Evolutionary conservation across 805 yeast genomes (phyloP), one percentile per base, ranked within the genome.

Genomic region (Candida saitoana): DNA sequence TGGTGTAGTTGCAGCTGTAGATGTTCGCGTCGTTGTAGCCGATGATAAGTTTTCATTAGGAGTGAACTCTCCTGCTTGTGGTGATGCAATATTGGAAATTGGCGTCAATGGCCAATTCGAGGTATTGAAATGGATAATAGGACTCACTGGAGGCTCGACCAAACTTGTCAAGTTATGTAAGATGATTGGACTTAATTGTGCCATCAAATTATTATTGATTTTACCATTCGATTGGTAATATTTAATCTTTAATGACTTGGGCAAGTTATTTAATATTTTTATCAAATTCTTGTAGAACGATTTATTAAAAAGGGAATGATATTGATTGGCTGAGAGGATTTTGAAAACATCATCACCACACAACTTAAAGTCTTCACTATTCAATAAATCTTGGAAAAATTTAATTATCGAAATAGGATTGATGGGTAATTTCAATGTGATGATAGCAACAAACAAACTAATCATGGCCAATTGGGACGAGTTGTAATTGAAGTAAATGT

Each of bases 401-500:
- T 42, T 49, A 36, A 57, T 45, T 41, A 53, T 49, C 32, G 48
- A 44, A 15, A 49, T 41, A 34, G 57, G 46, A 39, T 54, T 51
- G 36, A 63, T 47, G 39, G 68, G 63, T 47, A 62, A 60, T 49
- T 55, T 64, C 53, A 60, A 60, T 22, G 66, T 63, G 48, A 66
- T 54, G 9, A 42, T 45, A 5, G 52, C 32, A 7, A 47, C 41
- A 39, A 71, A 57, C 38, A 68, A 63, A 25, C 69, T 61, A 38
- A 75, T 64, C 35, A 81, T 67, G 18, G 77, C 71, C 34, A 81
- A 57, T 40, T 64, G 66, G 9, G 84, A 70, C 34, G 83, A 77
- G 43, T 75, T 66, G 34, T 84, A 76, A 48, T 70, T 71, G 56
- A 77, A 75, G 43, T 80, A 75, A 44, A 82, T 62, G 44, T 73